Evolutionary conservation across 2,329 filamentous ascomycete genomes (phyloP), one percentile per base, ranked within the genome.

Genomic region (Colletotrichum chlorophyti): DNA sequence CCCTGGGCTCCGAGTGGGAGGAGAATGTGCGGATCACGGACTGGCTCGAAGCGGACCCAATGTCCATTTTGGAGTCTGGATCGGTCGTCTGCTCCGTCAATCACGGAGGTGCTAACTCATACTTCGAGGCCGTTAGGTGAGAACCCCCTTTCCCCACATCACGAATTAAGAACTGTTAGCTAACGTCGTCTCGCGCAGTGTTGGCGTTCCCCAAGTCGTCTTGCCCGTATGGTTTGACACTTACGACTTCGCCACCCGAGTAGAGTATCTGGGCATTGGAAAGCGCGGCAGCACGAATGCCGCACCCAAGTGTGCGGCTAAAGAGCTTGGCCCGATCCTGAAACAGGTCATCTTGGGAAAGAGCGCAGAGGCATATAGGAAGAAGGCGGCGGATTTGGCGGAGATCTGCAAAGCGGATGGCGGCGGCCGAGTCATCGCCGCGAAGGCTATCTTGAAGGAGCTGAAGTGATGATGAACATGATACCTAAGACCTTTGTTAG

Each of bases 91-190:
- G 74, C 26, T 71, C 75, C 14, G 68, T 81, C 4, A 74, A 79
- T 49, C 79, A 81, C 53, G 79, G 79, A 10, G 79, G 79, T 4
- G 76, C 78, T 0, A 81, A 77, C 58, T 79, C 77, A 0, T 76
- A 70, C 60, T 67, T 71, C 34, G 74, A 77, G 51, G 72, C 73
- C 0, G 41, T 74, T n/a, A 63, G 65, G 73, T 74, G 64, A 59
- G 72, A 21, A n/a, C 17, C n/a, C 15, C 14, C 31, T 14, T 26
- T 9, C 29, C 6, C 6, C 6, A 6, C 14, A 23, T 34, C n/a
- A 40, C 5, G 8, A 8, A 12, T n/a, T n/a, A n/a, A n/a, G n/a
- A n/a, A n/a, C n/a, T n/a, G n/a, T n/a, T n/a, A n/a, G n/a, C n/a
- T n/a, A n/a, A n/a, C n/a, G n/a, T n/a, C n/a, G n/a, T n/a, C n/a